Conservation (phyloP, 2,329 filamentous ascomycete genomes). For the Colletotrichum sp. region DNA sequence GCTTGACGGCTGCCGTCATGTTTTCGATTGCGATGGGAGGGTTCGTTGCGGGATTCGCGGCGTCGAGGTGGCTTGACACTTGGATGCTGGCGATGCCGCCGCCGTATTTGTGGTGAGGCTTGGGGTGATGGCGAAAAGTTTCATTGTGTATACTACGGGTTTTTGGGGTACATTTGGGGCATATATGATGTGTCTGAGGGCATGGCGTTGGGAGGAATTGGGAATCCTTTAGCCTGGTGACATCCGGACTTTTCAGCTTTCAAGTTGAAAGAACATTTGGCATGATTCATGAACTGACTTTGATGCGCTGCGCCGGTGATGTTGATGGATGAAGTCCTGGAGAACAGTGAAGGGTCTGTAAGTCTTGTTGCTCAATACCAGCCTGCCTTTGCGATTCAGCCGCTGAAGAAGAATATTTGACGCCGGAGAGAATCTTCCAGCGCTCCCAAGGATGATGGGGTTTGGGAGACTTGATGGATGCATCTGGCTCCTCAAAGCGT, state of each 20-base stretch:
- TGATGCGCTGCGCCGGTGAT: neutral
- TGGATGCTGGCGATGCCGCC: neutral
- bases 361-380: neutral
- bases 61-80: slow-evolving; percentile 5
- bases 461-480: neutral
- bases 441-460: neutral
- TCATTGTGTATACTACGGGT: neutral
- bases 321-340: neutral
- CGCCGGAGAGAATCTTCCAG: neutral
- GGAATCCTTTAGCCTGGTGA: neutral
- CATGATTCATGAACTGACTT: neutral
- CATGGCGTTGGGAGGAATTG: neutral
- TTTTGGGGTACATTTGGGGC: neutral
- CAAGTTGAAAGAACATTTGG: neutral
- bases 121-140: neutral
- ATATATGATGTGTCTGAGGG: neutral
- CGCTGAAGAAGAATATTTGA: neutral
- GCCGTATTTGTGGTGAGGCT: neutral
- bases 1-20: slow-evolving; percentile 27
- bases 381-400: neutral
- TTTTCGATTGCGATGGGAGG: slow-evolving; percentile 25
- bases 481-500: neutral
- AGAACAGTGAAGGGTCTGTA: neutral
- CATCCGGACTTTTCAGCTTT: neutral
- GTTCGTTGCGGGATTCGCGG: slow-evolving; percentile 23